These are phyloP conservation scores for Begonia peltatifolia DNA, from an alignment of 306 rosid species.

Conservation along the genomic window DNA sequence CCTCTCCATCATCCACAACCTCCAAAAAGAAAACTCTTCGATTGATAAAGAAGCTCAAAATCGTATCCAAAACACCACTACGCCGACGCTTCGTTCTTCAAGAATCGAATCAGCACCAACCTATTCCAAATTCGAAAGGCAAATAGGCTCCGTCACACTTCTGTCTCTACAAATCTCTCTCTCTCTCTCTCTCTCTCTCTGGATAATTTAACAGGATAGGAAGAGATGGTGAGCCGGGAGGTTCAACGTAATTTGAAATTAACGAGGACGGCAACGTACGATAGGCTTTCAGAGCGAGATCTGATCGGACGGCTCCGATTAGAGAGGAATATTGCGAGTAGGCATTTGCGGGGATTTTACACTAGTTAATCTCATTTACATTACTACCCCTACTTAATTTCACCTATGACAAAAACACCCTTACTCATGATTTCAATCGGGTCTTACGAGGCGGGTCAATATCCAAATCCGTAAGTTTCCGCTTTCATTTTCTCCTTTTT, in stretches of 20 bases:
- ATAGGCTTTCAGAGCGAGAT: constrained; percentile 54
- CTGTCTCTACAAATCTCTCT: constrained; percentile 1
- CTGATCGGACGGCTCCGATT: constrained; percentile 33
- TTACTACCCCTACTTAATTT: neutral
- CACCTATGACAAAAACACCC: constrained; percentile 1
- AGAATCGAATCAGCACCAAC: neutral
- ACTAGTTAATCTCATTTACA: neutral
- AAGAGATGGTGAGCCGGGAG: neutral
- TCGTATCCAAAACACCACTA: neutral
- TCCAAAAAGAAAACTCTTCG: neutral
- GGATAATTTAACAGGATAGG: neutral
- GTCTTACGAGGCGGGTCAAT: neutral
- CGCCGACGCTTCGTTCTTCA: neutral
- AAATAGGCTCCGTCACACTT: neutral
- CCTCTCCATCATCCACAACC: constrained; percentile 22
- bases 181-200: neutral
- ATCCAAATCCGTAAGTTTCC: too few species aligned
- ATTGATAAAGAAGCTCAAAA: neutral
- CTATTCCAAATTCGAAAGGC: neutral
- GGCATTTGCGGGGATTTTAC: constrained; percentile 34
- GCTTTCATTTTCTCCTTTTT: too few species aligned
- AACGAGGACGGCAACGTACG: neutral
- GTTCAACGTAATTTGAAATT: neutral
- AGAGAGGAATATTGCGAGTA: constrained; percentile 18
- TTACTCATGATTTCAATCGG: neutral